Conservation (phyloP, 495 filamentous ascomycete genomes). For the Aspergillus funiculosus region DNA sequence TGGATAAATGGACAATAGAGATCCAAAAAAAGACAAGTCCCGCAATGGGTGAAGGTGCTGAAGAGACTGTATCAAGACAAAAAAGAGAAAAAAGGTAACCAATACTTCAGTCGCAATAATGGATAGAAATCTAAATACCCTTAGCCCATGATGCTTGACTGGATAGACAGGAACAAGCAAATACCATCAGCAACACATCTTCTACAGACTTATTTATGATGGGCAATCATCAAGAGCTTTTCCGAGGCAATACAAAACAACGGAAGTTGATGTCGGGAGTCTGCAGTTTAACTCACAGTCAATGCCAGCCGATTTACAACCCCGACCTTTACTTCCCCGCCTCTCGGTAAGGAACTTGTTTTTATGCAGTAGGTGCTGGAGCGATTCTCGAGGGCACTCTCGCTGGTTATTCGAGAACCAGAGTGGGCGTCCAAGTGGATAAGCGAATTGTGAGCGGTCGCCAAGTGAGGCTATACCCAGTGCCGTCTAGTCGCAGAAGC, state of each 20-base stretch:
- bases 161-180: too few species aligned
- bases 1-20: too few species aligned
- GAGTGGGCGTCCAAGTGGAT: neutral
- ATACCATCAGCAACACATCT: neutral
- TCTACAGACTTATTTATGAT: slow-evolving; percentile 16
- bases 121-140: neutral
- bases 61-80: neutral
- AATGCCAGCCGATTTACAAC: slow-evolving; percentile 16
- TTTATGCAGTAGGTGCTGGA: too few species aligned
- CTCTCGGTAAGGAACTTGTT: slow-evolving; percentile 13
- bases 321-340: slow-evolving; percentile 12
- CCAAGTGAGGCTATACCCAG: slow-evolving; percentile 1
- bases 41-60: neutral
- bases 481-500: too few species aligned
- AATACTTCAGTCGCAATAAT: neutral
- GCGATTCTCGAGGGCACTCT: too few species aligned
- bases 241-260: slow-evolving; percentile 29
- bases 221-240: slow-evolving; percentile 2
- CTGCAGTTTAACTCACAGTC: slow-evolving; percentile 16
- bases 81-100: slow-evolving; percentile 1
- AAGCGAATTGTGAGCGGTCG: neutral
- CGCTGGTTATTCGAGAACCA: slow-evolving; percentile 2
- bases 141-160: slow-evolving; percentile 8
- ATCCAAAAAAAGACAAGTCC: too few species aligned
- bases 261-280: slow-evolving; percentile 32